Evolutionary conservation across 1,284 basidiomycete genomes (phyloP), one percentile per base, ranked within the genome.

Genomic region (Cystobasidiaceae sp.): DNA sequence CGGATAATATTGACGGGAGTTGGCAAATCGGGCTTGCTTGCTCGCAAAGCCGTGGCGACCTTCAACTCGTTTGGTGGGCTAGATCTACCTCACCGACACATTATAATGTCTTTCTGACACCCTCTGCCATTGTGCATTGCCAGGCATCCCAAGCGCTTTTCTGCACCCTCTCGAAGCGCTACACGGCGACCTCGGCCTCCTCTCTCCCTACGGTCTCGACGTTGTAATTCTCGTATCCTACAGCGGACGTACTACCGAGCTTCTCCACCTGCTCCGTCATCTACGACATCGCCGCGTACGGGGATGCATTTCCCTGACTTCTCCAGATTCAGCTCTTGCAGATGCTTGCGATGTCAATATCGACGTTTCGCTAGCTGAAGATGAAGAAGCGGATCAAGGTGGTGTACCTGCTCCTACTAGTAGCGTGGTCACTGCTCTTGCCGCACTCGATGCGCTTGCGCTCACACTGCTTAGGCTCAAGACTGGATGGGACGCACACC

Each of bases 1-100:
- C 78, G 78, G 67, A 68, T 79, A 15, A 70, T 78, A 21, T 70
- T 77, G 17, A 75, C 74, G 0, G 78, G 78, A 21, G 74, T 79
- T 2, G 78, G 78, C 27, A 79, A 79, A 69, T 75, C 74, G 44
- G 77, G 75, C 30, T 67, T 74, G 60, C 69, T 67, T 13, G 70
- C 62, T 4, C 56, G 67, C 21, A 74, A 74, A 58, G 71, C 72
- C 55, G 72, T 72, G 11, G 73, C 72, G 2, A 74, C 73, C 5
- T 71, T 74, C 60, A 69, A 67, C 51, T 74, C 73, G 0, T 69
- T 74, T 4, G 73, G 72, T 70, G n/a, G 34, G 70, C 52, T 27
- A 2, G 9, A 13, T 48, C 32, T 13, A 4, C n/a, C 15, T n/a
- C 21, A 33, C 4, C 5, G 32, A 13, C n/a, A 13, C 32, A 27